Base-by-base conservation (phyloP, 73 alveolate genomes). In the Blepharisma japonicum region DNA sequence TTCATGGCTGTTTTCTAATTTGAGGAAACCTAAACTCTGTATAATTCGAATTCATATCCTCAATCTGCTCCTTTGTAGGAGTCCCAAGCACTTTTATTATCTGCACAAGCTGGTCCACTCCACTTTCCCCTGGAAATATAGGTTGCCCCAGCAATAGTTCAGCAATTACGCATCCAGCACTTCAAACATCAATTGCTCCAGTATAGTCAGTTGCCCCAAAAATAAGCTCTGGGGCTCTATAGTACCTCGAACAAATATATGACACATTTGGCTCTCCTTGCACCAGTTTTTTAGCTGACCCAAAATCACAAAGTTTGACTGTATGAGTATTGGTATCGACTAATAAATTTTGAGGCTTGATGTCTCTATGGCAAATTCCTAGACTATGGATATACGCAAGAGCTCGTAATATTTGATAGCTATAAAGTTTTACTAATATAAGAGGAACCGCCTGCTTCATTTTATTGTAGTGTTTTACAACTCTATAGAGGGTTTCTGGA, bases 211-310 rank as follows among this genome's bases (percentile, higher is more conserved):
- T 89, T 55, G 96, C 97, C n/a, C 98, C 98, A 61, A 97, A 95
- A 54, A 90, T 97, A 80, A 97, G 85, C 88, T 97, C 99, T 6
- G 99, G 99, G 27, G 98, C 98, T 68, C 98, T 84, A 87, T 91
- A 95, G 83, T 87, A 92, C 25, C 89, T 77, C 55, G 89, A 81
- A 70, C 98, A 95, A 25, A 95, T 95, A 81, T 94, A 94, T 61
- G 98, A 89, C 53, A 94, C 96, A 76, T 94, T 94, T 27, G 97
- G 96, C 78, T 94, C 99, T n/a, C 99, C 99, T 21, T 83, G 81
- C 49, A 87, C 88, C 45, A 93, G 83, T 50, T 89, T 82, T 71
- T 95, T 95, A 27, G 98, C 99, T 21, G 98, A 94, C 27, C 99
- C 99, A 68, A 95, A 95, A 71, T 95, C 99, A 67, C 99, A 95